These are phyloP conservation scores for Fusarium protoensiforme DNA, from an alignment of 2,329 filamentous ascomycete genomes.

Conservation along the genomic window DNA sequence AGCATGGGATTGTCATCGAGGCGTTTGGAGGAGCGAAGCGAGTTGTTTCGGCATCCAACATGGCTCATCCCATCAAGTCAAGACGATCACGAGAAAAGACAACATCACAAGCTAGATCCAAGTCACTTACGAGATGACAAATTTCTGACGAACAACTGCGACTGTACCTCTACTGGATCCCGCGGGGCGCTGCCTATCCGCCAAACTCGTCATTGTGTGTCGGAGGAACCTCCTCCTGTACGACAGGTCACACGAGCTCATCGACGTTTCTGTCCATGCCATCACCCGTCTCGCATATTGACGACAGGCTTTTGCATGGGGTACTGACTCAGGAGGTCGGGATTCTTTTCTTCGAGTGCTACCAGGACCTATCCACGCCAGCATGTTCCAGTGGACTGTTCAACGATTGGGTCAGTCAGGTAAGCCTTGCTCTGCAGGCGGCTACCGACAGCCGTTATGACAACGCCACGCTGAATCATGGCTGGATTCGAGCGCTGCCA, in stretches of 20 bases:
- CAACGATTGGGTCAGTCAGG: constrained; percentile 2
- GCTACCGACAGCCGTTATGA: neutral
- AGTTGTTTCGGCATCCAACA: neutral
- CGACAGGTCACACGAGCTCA: constrained; percentile 26
- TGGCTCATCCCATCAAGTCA: neutral
- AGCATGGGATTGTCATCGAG: neutral
- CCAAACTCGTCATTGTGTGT: constrained; percentile 6
- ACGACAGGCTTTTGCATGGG: neutral
- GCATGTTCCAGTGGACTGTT: constrained; percentile 1
- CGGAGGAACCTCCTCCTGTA: neutral
- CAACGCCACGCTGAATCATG: neutral
- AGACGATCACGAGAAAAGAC: neutral
- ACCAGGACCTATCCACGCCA: constrained; percentile 1
- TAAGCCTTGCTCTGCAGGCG: neutral
- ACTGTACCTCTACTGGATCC: neutral
- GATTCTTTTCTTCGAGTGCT: neutral
- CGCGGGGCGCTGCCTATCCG: neutral
- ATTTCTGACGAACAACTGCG: neutral
- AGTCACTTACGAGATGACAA: neutral
- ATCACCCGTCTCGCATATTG: constrained; percentile 33
- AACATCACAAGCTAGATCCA: neutral
- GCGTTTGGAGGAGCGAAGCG: neutral
- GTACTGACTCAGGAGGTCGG: neutral
- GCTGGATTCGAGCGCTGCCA: constrained; percentile 3
- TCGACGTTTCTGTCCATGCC: constrained; percentile 33